These are phyloP conservation scores for Aotearoamyces nothofagi DNA, from an alignment of 2,329 filamentous ascomycete genomes.

Conservation along the genomic window DNA sequence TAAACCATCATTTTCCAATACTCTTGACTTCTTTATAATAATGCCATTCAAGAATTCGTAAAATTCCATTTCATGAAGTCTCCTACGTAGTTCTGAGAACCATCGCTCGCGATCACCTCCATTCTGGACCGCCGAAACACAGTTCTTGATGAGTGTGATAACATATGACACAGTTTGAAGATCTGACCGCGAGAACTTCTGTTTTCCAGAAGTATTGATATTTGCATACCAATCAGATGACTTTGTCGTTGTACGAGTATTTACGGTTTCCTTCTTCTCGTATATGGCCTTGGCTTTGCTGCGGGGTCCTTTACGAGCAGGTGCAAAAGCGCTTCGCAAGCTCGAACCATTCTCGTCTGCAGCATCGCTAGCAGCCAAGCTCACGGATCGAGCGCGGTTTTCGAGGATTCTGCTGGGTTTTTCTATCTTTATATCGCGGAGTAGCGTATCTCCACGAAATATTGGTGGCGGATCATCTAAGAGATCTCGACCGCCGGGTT, in stretches of 20 bases:
- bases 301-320: constrained; percentile 2
- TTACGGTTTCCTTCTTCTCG: constrained; percentile 1
- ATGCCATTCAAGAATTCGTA: constrained; percentile 9
- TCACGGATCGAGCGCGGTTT: not conserved
- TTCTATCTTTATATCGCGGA: no score
- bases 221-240: constrained; percentile 7
- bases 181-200: no score
- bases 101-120: constrained; percentile 1
- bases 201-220: constrained; percentile 4
- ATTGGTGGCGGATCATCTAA: no score
- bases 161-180: constrained; percentile 4
- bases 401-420: no score
- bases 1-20: constrained; percentile 21
- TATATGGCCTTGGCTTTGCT: constrained; percentile 3
- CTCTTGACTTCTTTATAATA: constrained; percentile 13
- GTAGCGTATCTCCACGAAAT: no score
- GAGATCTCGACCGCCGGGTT: no score
- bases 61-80: constrained; percentile 17
- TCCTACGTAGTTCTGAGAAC: constrained; percentile 9
- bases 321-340: not conserved
- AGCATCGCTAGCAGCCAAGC: not conserved
- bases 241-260: constrained; percentile 2
- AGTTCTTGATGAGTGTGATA: constrained; percentile 6
- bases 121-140: constrained; percentile 3
- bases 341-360: not conserved